phyloP scores from a whole-genome alignment of 2,329 filamentous ascomycete genomes.

The Fusarium concolor region DNA sequence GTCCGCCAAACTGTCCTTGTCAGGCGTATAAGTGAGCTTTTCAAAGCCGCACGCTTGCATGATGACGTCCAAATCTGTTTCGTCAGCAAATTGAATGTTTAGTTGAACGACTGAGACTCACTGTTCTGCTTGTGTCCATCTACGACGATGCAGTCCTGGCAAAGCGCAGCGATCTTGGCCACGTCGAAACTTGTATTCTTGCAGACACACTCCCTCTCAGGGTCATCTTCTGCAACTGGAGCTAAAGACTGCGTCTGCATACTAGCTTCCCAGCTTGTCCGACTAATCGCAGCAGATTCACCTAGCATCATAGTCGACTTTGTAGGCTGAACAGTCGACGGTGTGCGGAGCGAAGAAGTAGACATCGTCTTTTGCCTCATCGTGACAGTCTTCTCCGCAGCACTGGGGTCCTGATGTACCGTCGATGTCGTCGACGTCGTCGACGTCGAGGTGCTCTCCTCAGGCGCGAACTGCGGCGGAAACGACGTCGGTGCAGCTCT shows the following conservation, averaged over 20 bases:
- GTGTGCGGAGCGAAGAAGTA: constrained; percentile 8
- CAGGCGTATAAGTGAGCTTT: constrained; percentile 45
- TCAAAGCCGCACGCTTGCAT: constrained; percentile 52
- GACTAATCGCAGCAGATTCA: constrained; percentile 6
- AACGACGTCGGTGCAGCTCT: constrained; percentile 50
- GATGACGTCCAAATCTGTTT: constrained; percentile 52
- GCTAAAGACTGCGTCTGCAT: constrained; percentile 33
- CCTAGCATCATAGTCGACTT: constrained; percentile 6
- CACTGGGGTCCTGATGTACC: constrained; percentile 10
- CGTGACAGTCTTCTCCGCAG: constrained; percentile 8
- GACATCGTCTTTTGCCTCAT: constrained; percentile 10
- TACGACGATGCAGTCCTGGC: constrained; percentile 53
- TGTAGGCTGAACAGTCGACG: constrained; percentile 15
- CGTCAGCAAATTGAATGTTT: not conserved
- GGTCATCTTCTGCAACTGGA: constrained; percentile 34
- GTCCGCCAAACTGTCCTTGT: constrained; percentile 48
- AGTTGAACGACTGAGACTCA: constrained; percentile 32
- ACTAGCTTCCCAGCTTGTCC: constrained; percentile 13
- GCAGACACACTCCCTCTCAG: constrained; percentile 54
- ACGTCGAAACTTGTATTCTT: constrained; percentile 56
- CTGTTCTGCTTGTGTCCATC: constrained; percentile 49
- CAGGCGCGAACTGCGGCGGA: constrained; percentile 31
- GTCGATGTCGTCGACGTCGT: constrained; percentile 14
- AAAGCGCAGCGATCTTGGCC: constrained; percentile 52
- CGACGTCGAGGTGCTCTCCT: constrained; percentile 14